Base-by-base conservation (phyloP, 805 yeast genomes). In the Sungouiozyma ichnusensis region DNA sequence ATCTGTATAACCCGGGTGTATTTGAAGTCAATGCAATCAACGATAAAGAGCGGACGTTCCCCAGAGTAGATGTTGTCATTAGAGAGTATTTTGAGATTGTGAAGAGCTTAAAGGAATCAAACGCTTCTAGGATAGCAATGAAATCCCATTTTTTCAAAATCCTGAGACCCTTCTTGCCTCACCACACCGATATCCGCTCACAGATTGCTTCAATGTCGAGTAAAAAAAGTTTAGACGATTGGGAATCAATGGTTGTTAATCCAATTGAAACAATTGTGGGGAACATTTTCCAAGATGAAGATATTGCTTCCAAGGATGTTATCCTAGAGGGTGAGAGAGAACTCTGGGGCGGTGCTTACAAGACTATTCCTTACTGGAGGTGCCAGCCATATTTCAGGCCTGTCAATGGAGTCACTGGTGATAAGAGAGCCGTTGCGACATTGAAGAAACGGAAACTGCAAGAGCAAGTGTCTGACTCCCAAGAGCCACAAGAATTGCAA, bases 371-470 rank as follows among this genome's bases (percentile, higher is more conserved):
- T 1, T 87, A 82, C 60, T 90, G 97, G 97, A 73, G 97, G 54
- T 79, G 95, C 49, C 98, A 90, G 64, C 98, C 98, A 2, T 83
- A 85, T 58, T 90, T 90, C 69, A 72, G 98, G 52, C 79, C 81
- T 2, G 95, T 90, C 1, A 75, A 85, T 58, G 97, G 97, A 17
- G 77, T 75, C 2, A 68, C 72, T 20, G 76, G 73, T 18, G 76
- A 73, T 45, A 60, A 62, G 46, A 53, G 72, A 44, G 54, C 63
- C 6, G 54, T 52, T 2, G 63, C 59, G 38, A 37, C 32, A 29
- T 35, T 16, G 45, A 40, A 9, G 40, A 40, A 35, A 44, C 35
- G 62, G 41, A 48, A 55, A 17, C 54, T 11, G 29, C 29, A 24
- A 24, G 29, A 24, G 11, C 29, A 24, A 24, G 29, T 7, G 11